Percentiles rank a stretch among this genome's conserved stretches.
Conservation (phyloP, 169 alveolate species). For the Cryptosporidium xiaoi region DNA sequence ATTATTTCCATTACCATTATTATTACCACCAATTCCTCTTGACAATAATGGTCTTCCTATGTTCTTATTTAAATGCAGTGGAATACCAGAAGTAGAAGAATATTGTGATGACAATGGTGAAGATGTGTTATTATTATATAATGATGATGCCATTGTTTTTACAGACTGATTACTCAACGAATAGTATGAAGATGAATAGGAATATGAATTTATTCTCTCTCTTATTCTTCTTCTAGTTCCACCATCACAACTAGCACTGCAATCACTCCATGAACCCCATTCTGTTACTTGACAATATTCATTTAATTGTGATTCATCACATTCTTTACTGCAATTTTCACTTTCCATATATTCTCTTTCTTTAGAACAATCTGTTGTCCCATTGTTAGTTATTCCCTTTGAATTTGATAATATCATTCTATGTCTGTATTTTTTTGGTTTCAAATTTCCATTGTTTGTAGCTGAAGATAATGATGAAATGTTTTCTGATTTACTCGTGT, state of each 20-base stretch:
- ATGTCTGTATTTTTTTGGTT: conserved; percentile 16
- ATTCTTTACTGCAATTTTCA: conserved; percentile 9
- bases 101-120: no score
- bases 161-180: background rate
- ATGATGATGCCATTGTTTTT: background rate
- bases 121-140: background rate
- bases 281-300: conserved; percentile 57
- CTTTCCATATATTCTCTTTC: conserved; percentile 33
- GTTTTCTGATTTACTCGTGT: background rate
- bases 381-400: background rate
- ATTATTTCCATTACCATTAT: no score
- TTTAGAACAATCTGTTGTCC: background rate
- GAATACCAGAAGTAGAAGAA: no score
- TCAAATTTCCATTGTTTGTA: background rate
- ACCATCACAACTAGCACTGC: conserved; percentile 70
- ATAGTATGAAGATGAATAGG: no score
- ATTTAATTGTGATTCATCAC: background rate
- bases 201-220: conserved; percentile 15
- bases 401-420: conserved; percentile 33
- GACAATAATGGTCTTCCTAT: conserved; percentile 3
- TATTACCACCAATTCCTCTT: conserved; percentile 9
- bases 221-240: conserved; percentile 59
- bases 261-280: conserved; percentile 74
- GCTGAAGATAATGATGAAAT: background rate
- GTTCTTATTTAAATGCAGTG: background rate